phyloP scores from a whole-genome alignment of 176 grass and related monocot species.

The Musa schizocarpa region DNA sequence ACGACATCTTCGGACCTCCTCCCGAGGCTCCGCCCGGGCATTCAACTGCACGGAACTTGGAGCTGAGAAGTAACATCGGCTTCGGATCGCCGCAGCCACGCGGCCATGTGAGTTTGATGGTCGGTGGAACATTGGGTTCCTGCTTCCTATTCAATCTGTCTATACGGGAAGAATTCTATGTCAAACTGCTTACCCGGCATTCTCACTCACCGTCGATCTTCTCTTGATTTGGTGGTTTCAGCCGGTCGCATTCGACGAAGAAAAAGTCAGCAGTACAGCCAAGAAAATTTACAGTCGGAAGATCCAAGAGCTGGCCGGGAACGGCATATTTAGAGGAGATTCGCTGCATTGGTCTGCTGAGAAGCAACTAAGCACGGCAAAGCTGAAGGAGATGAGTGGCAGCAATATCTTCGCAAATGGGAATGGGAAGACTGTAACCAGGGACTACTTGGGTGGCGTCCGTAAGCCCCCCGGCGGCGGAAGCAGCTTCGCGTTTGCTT shows the following conservation, averaged over 20 bases:
- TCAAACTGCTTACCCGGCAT: background rate
- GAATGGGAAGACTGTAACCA: background rate
- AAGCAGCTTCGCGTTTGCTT: background rate
- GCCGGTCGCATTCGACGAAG: background rate
- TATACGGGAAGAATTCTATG: background rate
- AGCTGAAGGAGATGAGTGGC: background rate
- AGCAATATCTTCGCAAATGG: background rate
- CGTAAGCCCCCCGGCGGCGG: background rate
- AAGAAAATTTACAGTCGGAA: background rate
- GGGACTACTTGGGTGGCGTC: background rate
- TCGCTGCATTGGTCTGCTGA: background rate
- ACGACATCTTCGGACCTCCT: slow-evolving; percentile 7
- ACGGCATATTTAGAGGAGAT: background rate
- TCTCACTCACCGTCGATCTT: background rate
- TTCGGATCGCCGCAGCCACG: background rate
- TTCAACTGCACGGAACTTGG: slow-evolving; percentile 7
- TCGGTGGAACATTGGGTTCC: background rate
- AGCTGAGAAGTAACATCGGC: background rate
- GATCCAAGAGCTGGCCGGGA: background rate
- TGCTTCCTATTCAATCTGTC: background rate
- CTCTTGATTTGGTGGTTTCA: background rate
- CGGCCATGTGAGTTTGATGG: background rate
- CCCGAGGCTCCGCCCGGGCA: background rate
- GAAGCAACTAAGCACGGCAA: background rate
- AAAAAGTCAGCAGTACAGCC: background rate